Evolutionary conservation across 2,329 filamentous ascomycete genomes (phyloP), one percentile per base, ranked within the genome.

Genomic region (Periconia macrospinosa): DNA sequence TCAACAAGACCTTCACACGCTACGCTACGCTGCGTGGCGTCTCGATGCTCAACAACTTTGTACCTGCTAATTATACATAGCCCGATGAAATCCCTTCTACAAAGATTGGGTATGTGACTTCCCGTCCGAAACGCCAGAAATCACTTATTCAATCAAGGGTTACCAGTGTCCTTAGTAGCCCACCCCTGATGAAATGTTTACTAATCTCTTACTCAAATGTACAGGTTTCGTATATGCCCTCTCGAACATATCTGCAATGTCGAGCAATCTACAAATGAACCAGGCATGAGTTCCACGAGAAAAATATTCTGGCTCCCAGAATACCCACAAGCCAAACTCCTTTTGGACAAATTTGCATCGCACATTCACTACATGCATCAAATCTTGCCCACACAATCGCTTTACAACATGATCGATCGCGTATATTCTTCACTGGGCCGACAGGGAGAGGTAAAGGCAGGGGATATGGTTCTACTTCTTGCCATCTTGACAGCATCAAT

Each of bases 351-450:
- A 53, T 76, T 71, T 41, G 47, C 72, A 8, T 40, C 49, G 13
- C 61, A 73, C 14, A 56, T 75, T 20, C 70, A 65, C 9, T 69
- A 66, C 45, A 56, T 74, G 27, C 68, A 75, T 33, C 73, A 75
- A 51, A 61, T 76, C 19, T 53, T 71, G 1, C 72, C 75, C 45
- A 47, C 35, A 6, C 72, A 70, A 2, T 68, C 68, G 0, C 50
- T 74, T 7, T 58, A 59, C 15, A 23, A 50, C 7, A 27, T 67
- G 14, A 42, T 75, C 6, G 62, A 72, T 19, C 56, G 67, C 1
- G 50, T 69, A 6, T 75, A 75, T 50, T 23, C 54, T n/a, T 52
- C 57, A 17, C 42, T 70, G 5, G 50, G 50, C 11, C 46, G 59
- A 10, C 59, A 59, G 37, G 54, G 49, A 2, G 56, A 56, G 2